Percentiles rank a stretch among this genome's conserved stretches.
Evolutionary conservation across 352 stramenopile genomes (phyloP).

Genomic region (Pythium rishiriense): DNA sequence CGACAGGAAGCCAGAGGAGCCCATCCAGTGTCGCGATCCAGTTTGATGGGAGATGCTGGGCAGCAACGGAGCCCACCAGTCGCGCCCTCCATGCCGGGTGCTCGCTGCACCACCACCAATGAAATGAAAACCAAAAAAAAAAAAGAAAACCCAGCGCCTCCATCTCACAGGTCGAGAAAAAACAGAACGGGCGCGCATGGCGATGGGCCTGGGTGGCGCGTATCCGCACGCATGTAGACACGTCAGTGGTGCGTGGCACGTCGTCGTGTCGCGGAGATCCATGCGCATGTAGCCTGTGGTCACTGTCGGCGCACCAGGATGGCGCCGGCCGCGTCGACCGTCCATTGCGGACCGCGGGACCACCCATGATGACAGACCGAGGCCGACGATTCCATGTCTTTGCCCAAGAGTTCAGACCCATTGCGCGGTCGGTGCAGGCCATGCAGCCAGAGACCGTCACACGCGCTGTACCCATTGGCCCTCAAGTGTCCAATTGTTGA

Average conservation of each 20-base stretch:
- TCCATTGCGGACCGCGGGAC: neutral
- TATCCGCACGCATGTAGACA: conserved; percentile 4
- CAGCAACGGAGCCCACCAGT: neutral
- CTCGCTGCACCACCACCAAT: neutral
- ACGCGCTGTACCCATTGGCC: conserved; percentile 12
- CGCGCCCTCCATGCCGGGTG: neutral
- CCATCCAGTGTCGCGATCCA: neutral
- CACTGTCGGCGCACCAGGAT: neutral
- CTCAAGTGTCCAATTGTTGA: conserved; percentile 13
- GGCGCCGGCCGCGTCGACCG: neutral
- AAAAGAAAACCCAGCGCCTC: neutral
- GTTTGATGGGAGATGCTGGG: neutral
- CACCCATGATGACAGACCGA: neutral
- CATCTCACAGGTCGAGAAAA: too few species aligned
- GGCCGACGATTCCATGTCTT: neutral
- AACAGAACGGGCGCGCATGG: neutral
- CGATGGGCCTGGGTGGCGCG: neutral
- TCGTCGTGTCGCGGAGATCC: neutral
- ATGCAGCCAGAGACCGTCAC: neutral
- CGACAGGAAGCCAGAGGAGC: neutral
- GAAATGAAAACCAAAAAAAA: conserved; percentile 6
- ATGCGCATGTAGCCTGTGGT: neutral
- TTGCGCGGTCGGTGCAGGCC: neutral
- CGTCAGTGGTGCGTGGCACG: neutral
- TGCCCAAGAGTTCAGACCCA: neutral